These are phyloP conservation scores for Fonsecaea pugnacius DNA, from an alignment of 2,329 filamentous ascomycete species.

Conservation along the genomic window DNA sequence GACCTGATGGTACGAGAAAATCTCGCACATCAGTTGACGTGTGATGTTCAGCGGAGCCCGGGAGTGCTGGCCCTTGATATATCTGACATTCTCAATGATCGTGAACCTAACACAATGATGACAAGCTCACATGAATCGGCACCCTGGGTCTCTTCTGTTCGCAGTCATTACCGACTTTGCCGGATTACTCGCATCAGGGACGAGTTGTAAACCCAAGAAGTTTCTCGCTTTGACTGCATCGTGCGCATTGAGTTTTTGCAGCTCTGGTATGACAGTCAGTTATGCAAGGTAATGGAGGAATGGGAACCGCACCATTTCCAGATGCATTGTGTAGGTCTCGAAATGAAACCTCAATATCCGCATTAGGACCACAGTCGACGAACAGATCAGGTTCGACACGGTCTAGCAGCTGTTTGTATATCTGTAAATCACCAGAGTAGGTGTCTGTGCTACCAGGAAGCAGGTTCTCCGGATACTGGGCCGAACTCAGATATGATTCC, in stretches of 20 bases:
- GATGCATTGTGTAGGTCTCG: neutral
- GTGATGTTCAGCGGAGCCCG: conserved; percentile 30
- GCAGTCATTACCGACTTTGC: neutral
- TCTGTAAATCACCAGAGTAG: neutral
- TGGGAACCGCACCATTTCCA: neutral
- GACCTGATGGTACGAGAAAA: conserved; percentile 46
- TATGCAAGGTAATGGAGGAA: neutral
- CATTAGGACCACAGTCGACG: neutral
- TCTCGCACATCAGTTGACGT: conserved; percentile 36
- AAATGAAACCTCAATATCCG: neutral
- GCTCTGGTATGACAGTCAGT: neutral
- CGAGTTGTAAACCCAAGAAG: neutral
- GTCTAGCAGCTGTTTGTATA: neutral
- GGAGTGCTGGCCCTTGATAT: conserved; percentile 10
- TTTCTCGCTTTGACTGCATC: neutral
- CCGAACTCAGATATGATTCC: neutral
- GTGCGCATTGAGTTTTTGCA: neutral
- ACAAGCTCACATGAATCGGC: neutral
- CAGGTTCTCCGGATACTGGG: neutral
- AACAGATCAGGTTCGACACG: neutral
- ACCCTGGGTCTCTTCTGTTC: neutral
- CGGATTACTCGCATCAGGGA: neutral
- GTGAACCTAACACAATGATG: neutral
- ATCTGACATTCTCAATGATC: conserved; percentile 1
- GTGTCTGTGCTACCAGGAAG: neutral